A percentile compares a stretch with the other conserved stretches of the same genome.
Evolutionary conservation across 495 filamentous ascomycete species (phyloP).

Genomic region (Trichoderma asperelloides): DNA sequence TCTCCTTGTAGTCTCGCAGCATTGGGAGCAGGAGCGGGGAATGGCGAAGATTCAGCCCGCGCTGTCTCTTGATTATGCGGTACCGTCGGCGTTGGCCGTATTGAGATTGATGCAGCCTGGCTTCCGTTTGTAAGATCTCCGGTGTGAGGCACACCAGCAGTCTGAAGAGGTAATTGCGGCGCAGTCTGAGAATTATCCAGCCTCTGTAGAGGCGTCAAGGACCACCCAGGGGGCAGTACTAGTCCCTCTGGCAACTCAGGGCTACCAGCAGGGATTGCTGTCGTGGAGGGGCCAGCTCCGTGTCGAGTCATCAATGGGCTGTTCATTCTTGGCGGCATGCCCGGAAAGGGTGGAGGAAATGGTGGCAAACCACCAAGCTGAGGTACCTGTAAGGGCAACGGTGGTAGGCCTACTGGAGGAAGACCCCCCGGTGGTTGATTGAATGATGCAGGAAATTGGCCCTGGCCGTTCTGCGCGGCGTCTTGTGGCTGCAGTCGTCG

Average conservation of each 20-base stretch:
- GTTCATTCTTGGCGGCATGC: conserved; percentile 18
- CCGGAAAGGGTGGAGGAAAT: conserved; percentile 11
- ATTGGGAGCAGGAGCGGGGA: not conserved
- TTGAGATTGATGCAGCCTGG: not conserved
- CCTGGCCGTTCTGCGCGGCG: not conserved
- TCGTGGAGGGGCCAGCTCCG: conserved; percentile 27
- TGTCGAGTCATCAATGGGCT: conserved; percentile 35
- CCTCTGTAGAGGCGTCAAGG: conserved; percentile 54
- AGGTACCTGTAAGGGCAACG: not conserved
- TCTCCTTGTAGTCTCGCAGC: not conserved
- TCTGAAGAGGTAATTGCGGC: conserved; percentile 11
- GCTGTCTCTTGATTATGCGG: not conserved
- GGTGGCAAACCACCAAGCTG: conserved; percentile 8
- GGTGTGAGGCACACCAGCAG: conserved; percentile 13
- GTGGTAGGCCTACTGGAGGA: not conserved
- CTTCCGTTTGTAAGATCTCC: conserved; percentile 9
- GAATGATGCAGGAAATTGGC: not conserved
- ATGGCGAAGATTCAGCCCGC: not conserved
- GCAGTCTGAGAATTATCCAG: conserved; percentile 14
- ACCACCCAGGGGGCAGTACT: conserved; percentile 68
- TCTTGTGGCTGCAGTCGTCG: conserved; percentile 21
- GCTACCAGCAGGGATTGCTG: conserved; percentile 54
- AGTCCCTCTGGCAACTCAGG: conserved; percentile 63
- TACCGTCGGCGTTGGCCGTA: not conserved
- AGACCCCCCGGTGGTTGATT: not conserved